A percentile compares a stretch with the other conserved stretches of the same genome.
These are phyloP conservation scores for Coemansia sp. DNA, from an alignment of 192 early-diverging fungal genomes.

Conservation along the genomic window DNA sequence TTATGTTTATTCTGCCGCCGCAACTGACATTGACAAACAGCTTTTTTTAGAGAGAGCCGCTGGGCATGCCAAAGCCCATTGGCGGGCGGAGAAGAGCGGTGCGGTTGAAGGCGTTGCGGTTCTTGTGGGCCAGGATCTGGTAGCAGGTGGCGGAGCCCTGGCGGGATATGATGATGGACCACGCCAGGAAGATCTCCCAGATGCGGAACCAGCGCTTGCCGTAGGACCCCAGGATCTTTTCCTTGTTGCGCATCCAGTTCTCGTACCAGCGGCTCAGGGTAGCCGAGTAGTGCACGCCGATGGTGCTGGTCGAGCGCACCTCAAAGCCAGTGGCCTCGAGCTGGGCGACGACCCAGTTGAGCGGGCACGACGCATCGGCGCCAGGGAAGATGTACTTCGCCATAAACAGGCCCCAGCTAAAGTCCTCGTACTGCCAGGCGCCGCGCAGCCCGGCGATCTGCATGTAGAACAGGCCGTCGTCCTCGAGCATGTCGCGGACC, in stretches of 20 bases:
- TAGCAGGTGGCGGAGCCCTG: slow-evolving; percentile 96
- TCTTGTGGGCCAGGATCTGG: slow-evolving; percentile 97
- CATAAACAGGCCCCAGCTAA: slow-evolving; percentile 96
- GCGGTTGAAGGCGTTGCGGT: slow-evolving; percentile 93
- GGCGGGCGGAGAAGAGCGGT: slow-evolving; percentile 55
- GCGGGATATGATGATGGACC: slow-evolving; percentile 91
- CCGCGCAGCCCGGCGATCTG: slow-evolving; percentile 95
- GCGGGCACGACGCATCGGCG: slow-evolving; percentile 93
- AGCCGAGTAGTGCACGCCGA: slow-evolving; percentile 96
- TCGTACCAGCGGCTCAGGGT: slow-evolving; percentile 95
- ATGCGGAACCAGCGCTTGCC: slow-evolving; percentile 89
- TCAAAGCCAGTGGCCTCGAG: slow-evolving; percentile 93
- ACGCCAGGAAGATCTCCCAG: slow-evolving; percentile 99
- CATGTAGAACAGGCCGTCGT: slow-evolving; percentile 97
- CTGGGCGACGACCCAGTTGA: slow-evolving; percentile 94
- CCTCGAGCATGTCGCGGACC: slow-evolving; percentile 91
- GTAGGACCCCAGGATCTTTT: slow-evolving; percentile 75
- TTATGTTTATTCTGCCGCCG: not conserved
- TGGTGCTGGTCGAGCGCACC: slow-evolving; percentile 80
- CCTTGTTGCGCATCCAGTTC: slow-evolving; percentile 97
- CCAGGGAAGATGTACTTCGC: slow-evolving; percentile 99
- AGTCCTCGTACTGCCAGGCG: slow-evolving; percentile 77
- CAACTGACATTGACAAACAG: no score
- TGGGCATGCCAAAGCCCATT: slow-evolving; percentile 32
- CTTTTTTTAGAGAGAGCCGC: slow-evolving; percentile 15